Evolutionary conservation across 305 asterid species (phyloP), one percentile per base, ranked within the genome.

Genomic region (Rubia occidens): DNA sequence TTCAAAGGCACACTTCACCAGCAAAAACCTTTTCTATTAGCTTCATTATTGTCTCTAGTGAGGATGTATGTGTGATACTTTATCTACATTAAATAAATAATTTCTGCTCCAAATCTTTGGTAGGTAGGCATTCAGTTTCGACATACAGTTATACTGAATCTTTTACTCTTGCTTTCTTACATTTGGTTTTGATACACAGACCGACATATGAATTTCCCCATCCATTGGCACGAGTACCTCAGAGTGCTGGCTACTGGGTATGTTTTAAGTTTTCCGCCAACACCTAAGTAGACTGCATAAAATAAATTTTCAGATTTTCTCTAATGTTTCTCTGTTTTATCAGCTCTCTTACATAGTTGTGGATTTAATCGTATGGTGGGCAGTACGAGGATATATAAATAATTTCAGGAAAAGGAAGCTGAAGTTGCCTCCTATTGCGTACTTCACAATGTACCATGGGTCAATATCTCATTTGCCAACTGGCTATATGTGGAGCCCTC

Each of bases 291-390:
- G 40, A 65, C 5, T 60, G 8, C 37, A 43, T 18, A 66, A 42
- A 24, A 70, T 66, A 7, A 61, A 11, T 67, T 62, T 66, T 40
- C 55, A 40, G 53, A 10, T 63, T 37, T 61, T 67, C 60, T 54
- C 53, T 63, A 20, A 58, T 72, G 29, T 76, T 72, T 78, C 44
- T 40, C 81, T 82, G 24, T 72, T 65, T 72, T 44, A 82, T 81
- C 91, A 91, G 97, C 88, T 89, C n/a, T 91, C 99, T 1, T 94
- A 94, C 79, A 78, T 94, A 80, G 87, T 91, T 47, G 99, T 94
- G 89, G 99, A 94, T 82, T 82, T 94, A 67, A 85, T 91, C 73
- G 85, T 94, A 84, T 94, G 99, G 99, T 94, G 97, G 99, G 96
- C 95, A 82, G 88, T 94, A 79, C 84, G 99, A 83, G 87, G 94